These are phyloP conservation scores for Populus hybrid DNA, from an alignment of 441 rosid species.

Conservation along the genomic window DNA sequence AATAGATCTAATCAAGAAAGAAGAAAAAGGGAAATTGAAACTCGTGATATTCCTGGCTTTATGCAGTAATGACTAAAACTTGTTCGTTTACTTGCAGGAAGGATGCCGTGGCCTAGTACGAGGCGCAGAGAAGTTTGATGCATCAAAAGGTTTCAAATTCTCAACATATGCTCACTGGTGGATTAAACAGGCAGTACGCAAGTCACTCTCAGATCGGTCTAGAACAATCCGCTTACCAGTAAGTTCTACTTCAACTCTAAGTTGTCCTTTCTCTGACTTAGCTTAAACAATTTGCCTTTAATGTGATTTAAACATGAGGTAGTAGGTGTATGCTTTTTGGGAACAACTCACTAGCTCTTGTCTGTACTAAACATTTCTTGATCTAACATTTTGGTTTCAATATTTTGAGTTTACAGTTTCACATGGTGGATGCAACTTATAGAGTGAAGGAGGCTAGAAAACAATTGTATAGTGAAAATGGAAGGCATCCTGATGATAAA, in stretches of 20 bases:
- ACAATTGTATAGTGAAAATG: constrained; percentile 62
- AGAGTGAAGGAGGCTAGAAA: constrained; percentile 84
- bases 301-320: neutral
- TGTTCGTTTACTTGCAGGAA: constrained; percentile 47
- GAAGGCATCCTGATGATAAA: constrained; percentile 70
- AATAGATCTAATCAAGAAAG: neutral
- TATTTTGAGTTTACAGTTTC: constrained; percentile 50
- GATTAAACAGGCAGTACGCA: constrained; percentile 90
- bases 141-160: constrained; percentile 90
- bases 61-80: constrained; percentile 19
- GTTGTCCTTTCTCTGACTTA: constrained; percentile 9
- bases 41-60: neutral
- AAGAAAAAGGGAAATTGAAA: neutral
- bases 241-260: constrained; percentile 27
- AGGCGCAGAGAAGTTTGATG: constrained; percentile 92
- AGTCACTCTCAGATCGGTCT: constrained; percentile 80
- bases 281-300: neutral
- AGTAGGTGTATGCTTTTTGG: neutral
- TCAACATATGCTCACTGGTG: constrained; percentile 99
- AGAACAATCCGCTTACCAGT: constrained; percentile 89
- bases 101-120: constrained; percentile 91
- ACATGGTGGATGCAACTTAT: constrained; percentile 89
- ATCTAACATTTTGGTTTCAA: constrained; percentile 4
- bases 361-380: neutral
- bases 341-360: neutral